These are phyloP conservation scores for Quercus mongolica DNA, from an alignment of 306 rosid genomes.

Conservation along the genomic window DNA sequence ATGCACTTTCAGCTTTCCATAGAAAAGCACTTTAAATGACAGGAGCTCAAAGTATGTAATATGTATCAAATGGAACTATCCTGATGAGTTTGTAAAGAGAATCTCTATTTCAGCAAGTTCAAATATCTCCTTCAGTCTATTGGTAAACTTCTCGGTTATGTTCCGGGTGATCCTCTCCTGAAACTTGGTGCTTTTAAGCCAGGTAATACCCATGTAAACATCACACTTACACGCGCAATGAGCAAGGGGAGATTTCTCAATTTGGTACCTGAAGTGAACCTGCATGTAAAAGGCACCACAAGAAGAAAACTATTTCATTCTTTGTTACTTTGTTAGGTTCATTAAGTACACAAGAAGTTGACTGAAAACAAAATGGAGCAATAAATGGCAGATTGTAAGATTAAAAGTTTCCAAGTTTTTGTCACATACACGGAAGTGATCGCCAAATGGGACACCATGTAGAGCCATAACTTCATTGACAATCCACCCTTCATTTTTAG, in stretches of 20 bases:
- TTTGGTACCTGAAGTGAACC: slow-evolving; percentile 63
- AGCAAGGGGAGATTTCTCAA: slow-evolving; percentile 48
- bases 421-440: slow-evolving; percentile 55
- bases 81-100: slow-evolving; percentile 25
- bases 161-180: slow-evolving; percentile 58
- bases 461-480: slow-evolving; percentile 68
- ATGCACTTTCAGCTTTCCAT: background rate
- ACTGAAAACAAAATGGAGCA: background rate
- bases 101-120: slow-evolving; percentile 58
- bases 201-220: slow-evolving; percentile 42
- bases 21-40: too few relatives aligned
- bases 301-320: background rate
- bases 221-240: slow-evolving; percentile 58
- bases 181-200: slow-evolving; percentile 68
- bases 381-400: background rate
- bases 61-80: background rate
- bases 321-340: background rate
- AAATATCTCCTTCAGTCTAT: slow-evolving; percentile 45
- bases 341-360: background rate
- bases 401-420: background rate
- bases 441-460: slow-evolving; percentile 61
- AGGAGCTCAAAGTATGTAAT: too few relatives aligned
- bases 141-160: slow-evolving; percentile 47
- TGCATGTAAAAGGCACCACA: slow-evolving; percentile 19
- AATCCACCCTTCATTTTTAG: slow-evolving; percentile 52